These are phyloP conservation scores for Tetracladium maxilliforme DNA, from an alignment of 2,329 filamentous ascomycete species.

Conservation along the genomic window DNA sequence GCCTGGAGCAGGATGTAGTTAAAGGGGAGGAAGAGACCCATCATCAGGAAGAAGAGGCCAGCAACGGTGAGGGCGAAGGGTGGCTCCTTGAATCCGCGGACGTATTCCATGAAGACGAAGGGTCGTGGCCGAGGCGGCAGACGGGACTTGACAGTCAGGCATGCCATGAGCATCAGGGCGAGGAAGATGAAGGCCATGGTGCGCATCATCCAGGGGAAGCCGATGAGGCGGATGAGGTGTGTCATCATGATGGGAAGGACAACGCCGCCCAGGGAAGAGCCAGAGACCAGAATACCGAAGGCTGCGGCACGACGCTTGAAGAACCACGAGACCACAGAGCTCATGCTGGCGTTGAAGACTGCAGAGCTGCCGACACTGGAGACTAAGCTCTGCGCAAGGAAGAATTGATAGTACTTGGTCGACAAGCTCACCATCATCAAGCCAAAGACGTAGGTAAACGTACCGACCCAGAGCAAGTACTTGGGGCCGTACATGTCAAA, in stretches of 20 bases:
- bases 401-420: conserved; percentile 35
- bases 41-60: conserved; percentile 27
- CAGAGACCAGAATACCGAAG: conserved; percentile 30
- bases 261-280: conserved; percentile 35
- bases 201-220: conserved; percentile 42
- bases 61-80: conserved; percentile 20
- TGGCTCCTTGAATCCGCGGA: conserved; percentile 19
- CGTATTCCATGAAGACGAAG: conserved; percentile 16
- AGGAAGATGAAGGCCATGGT: conserved; percentile 40
- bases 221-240: conserved; percentile 33
- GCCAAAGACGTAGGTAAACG: conserved; percentile 40
- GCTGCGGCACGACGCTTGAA: conserved; percentile 30
- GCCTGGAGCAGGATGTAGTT: conserved; percentile 28
- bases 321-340: conserved; percentile 29
- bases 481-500: conserved; percentile 50
- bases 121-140: conserved; percentile 22
- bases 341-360: conserved; percentile 27
- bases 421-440: conserved; percentile 49
- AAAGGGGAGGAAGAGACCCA: conserved; percentile 37
- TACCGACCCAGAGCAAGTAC: conserved; percentile 34
- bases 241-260: conserved; percentile 47
- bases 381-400: conserved; percentile 29
- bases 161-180: conserved; percentile 32
- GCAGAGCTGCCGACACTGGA: conserved; percentile 27
- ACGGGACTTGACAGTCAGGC: conserved; percentile 34